Evolutionary conservation across 2,329 filamentous ascomycete genomes (phyloP), one percentile per base, ranked within the genome.

Genomic region (Monosporascus sp.): DNA sequence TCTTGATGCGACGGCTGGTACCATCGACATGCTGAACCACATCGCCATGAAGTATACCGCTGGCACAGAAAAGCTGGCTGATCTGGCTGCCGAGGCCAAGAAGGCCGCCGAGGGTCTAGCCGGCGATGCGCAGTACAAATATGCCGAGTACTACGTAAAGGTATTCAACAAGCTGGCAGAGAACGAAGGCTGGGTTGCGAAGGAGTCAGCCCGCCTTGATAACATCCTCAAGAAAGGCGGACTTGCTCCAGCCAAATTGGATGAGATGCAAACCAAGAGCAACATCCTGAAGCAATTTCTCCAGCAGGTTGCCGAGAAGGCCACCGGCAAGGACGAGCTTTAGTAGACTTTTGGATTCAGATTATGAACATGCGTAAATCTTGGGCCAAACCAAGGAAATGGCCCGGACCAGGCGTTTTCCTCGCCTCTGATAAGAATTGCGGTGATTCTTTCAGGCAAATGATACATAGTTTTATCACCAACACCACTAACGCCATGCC

Each of bases 61-160:
- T 20, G 84, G 84, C 46, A 85, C 85, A 53, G 73, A 78, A 49
- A 76, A 75, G 56, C 72, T 89, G 52, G 76, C 82, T 45, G 83
- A 87, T 58, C 81, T 91, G 22, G 78, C 83, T 37, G 78, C 79
- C 44, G 87, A 95, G 73, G 79, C 88, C 51, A 86, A 87, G 77
- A 87, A 87, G 75, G 82, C 84, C 56, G 86, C 86, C 22, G 79
- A 80, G 63, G 76, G 73, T 50, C 70, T 94, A 50, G 82, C 87
- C 74, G 85, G 81, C 51, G 70, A 75, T 57, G 76, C 75, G 14
- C 76, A 84, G 71, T 72, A 87, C 72, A 90, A 89, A 78, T 96
- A 93, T 68, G 90, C 90, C 47, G 82, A 92, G 74, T 99, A 99
- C 82, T 97, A 99, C 72, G 79, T 94, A 70, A 90, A 89, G 70